Base-by-base conservation (phyloP, 129 eudicot genomes). In the Flaveria sonorensis region DNA sequence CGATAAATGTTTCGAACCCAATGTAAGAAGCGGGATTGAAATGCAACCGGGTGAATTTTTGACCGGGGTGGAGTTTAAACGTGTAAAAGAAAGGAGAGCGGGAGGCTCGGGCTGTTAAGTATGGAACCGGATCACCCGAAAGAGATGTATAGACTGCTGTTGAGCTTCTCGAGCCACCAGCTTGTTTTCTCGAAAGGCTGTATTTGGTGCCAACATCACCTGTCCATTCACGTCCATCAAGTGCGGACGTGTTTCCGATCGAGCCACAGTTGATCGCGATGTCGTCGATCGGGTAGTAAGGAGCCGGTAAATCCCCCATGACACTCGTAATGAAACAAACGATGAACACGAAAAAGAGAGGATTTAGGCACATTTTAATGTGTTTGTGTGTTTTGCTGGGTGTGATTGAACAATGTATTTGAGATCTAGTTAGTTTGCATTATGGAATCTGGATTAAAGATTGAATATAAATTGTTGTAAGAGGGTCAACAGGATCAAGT, bases 1-100 rank as follows among this genome's bases (percentile, higher is more conserved):
- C 83, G 23, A 24, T 24, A 1, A 76, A 80, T 23, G 70, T 50
- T 60, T 79, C 83, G 12, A 87, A 87, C 26, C 85, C 83, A 21
- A 72, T 66, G 78, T 88, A 85, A 19, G 82, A 59, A 64, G 82
- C 82, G 6, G 86, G 85, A 21, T 85, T 71, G 86, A 88, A 88
- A 68, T 88, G 81, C 15, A 88, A 75, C 18, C 89, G 92, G 19
- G 85, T 40, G 81, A 88, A 73, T 65, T 83, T 85, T 12, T 73
- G 84, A 30, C 92, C 92, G 2, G 88, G 79, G 2, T 63, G 72
- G 48, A 88, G 77, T 32, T 56, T 64, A 73, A 88, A 85, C 1
- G 74, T 63, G 73, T 85, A 88, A 55, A 60, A 63, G 73, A 88
- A 85, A 1, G 63, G 45, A 8, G 83, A 77, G 10, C 30, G 53